Evolutionary conservation across 2,329 filamentous ascomycete species (phyloP).

Genomic region (Fonsecaea pedrosoi): DNA sequence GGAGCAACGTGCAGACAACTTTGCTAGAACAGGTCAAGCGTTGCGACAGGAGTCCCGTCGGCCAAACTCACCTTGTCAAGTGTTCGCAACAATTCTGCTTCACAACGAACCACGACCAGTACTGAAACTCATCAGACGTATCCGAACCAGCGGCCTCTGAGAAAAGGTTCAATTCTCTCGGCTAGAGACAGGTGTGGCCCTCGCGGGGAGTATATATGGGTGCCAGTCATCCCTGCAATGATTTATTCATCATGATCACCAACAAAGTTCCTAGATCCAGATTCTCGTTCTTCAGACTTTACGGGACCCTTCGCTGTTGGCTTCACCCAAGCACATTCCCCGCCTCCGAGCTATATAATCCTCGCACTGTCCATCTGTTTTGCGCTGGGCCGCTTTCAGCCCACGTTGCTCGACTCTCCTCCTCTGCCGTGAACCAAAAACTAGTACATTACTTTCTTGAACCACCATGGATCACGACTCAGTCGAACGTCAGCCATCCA

Average conservation of each 20-base stretch:
- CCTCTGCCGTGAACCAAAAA: background rate
- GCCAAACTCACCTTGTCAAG: slow-evolving; percentile 18
- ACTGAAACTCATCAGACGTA: background rate
- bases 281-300: slow-evolving; percentile 6
- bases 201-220: slow-evolving; percentile 18
- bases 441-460: background rate
- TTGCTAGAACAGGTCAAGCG: slow-evolving; percentile 15
- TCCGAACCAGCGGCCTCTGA: slow-evolving; percentile 2
- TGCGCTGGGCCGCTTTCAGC: background rate
- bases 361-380: background rate
- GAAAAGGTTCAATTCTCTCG: slow-evolving; percentile 5
- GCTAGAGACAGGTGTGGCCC: slow-evolving; percentile 8
- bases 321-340: slow-evolving; percentile 2
- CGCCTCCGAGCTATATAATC: slow-evolving; percentile 16
- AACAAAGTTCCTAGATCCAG: slow-evolving; percentile 1
- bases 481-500: slow-evolving; percentile 38
- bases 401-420: background rate
- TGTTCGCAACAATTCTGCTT: background rate
- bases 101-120: background rate
- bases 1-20: slow-evolving; percentile 4
- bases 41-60: slow-evolving; percentile 17
- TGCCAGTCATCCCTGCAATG: slow-evolving; percentile 9
- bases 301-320: slow-evolving; percentile 4
- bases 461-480: slow-evolving; percentile 33
- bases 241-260: slow-evolving; percentile 19